phyloP scores from a whole-genome alignment of 1,284 basidiomycete genomes.

The Agroathelia rolfsii region DNA sequence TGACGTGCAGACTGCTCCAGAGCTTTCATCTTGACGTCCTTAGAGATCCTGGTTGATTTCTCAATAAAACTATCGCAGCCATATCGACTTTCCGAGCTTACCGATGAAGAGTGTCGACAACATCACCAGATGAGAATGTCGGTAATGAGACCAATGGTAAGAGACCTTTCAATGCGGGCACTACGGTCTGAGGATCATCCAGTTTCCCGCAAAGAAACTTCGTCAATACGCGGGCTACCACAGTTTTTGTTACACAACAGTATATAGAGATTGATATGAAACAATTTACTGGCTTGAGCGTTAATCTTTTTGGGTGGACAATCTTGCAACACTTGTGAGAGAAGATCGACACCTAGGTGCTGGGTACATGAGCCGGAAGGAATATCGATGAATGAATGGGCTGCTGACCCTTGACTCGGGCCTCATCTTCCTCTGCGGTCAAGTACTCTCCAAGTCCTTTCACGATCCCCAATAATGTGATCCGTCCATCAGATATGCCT shows the following conservation, averaged over 20 bases:
- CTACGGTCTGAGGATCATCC: slow-evolving; percentile 74
- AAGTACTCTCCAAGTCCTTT: slow-evolving; percentile 81
- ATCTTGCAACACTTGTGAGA: slow-evolving; percentile 54
- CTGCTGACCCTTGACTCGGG: slow-evolving; percentile 68
- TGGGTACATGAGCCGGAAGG: too few species aligned
- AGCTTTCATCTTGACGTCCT: slow-evolving; percentile 71
- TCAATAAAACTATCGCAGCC: slow-evolving; percentile 4
- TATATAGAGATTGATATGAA: slow-evolving; percentile 5
- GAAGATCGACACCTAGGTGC: slow-evolving; percentile 70
- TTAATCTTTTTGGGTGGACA: slow-evolving; percentile 64
- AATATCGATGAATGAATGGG: slow-evolving; percentile 8
- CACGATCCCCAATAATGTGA: slow-evolving; percentile 75
- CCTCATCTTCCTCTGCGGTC: slow-evolving; percentile 73
- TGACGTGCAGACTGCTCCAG: slow-evolving; percentile 80
- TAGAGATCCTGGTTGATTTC: slow-evolving; percentile 51
- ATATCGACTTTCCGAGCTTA: slow-evolving; percentile 26
- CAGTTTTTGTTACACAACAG: slow-evolving; percentile 9
- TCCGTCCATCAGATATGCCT: slow-evolving; percentile 58
- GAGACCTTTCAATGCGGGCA: slow-evolving; percentile 70
- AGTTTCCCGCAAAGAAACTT: slow-evolving; percentile 83
- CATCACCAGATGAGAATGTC: slow-evolving; percentile 65
- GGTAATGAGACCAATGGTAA: slow-evolving; percentile 56
- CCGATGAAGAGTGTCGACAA: slow-evolving; percentile 59
- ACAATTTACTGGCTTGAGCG: slow-evolving; percentile 65
- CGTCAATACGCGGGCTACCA: slow-evolving; percentile 68